Base-by-base conservation (phyloP, 2,329 filamentous ascomycete species). In the Lachnellula subtilissima region DNA sequence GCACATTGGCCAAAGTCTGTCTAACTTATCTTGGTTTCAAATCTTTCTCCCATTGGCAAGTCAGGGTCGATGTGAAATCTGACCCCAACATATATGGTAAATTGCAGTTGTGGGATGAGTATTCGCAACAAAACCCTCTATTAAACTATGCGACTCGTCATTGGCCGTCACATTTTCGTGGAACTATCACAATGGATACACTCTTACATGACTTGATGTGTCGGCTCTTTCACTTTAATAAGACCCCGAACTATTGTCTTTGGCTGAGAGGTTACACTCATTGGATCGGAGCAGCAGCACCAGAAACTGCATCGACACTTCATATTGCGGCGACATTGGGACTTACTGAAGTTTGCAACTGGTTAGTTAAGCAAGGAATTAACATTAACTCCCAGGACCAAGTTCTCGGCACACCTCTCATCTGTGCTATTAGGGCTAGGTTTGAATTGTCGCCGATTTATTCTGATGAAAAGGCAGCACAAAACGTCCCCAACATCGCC, bases 311-410 rank as follows among this genome's bases (percentile, higher is more conserved):
- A 2, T 22, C 17, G 4, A n/a, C 7, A 42, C 40, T 53, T 15
- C 50, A 53, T 14, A 25, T 53, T 17, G 50, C 50, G 12, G 50
- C 50, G 4, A 28, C 50, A 3, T 14, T 53, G n/a, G 28, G 50
- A 0, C 12, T 45, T 7, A 11, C 25, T 37, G 50, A 47, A 17
- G 11, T 53, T 22, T 53, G 50, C 12, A 15, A 28, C 5, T 53
- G 50, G 50, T n/a, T 53, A 3, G 12, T 48, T 22, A 8, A 15
- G 22, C 37, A 25, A 7, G 15, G 40, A 5, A 14, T 3, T 28
- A 4, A 53, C 6, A 28, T 53, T 5, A 47, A 53, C 23, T 4
- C 25, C 14, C 11, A 1, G 6, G 47, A 42, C n/a, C 23, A 47
- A n/a, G 11, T 47, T 6, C 25, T 28, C 25, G 28, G 42, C 17